These are phyloP conservation scores for Knufia fluminis DNA, from an alignment of 2,329 filamentous ascomycete genomes.

Conservation along the genomic window DNA sequence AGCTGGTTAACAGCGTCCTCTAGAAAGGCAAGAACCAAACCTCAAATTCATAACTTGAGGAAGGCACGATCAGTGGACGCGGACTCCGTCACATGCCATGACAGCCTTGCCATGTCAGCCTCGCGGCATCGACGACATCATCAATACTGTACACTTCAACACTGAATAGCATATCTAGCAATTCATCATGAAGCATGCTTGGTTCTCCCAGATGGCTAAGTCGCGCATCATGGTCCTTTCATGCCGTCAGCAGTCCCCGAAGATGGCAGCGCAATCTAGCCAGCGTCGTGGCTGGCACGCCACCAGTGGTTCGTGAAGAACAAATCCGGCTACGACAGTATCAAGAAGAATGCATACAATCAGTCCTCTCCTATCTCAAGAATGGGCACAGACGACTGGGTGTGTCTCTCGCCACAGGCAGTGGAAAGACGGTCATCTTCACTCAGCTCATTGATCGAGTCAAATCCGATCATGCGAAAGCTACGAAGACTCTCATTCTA, in stretches of 20 bases:
- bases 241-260: conserved; percentile 8
- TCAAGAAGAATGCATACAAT: conserved; percentile 83
- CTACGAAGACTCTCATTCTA: conserved; percentile 75
- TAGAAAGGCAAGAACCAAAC: not conserved
- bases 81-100: no score
- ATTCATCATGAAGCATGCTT: conserved; percentile 19
- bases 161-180: no score
- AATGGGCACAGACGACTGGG: conserved; percentile 70
- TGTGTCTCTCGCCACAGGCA: conserved; percentile 76
- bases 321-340: conserved; percentile 65
- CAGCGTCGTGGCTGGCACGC: conserved; percentile 11
- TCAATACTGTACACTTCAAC: no score
- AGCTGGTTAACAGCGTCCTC: no score
- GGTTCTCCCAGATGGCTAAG: conserved; percentile 25
- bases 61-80: no score
- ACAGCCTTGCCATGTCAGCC: no score
- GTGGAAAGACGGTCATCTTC: conserved; percentile 93
- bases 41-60: no score
- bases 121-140: no score
- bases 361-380: conserved; percentile 60
- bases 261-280: conserved; percentile 23
- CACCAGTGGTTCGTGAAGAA: conserved; percentile 20
- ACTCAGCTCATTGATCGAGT: conserved; percentile 85
- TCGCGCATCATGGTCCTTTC: conserved; percentile 10
- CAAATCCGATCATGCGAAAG: conserved; percentile 43